Evolutionary conservation across 306 rosid species (phyloP).

Genomic region (Glycyrrhiza uralensis): DNA sequence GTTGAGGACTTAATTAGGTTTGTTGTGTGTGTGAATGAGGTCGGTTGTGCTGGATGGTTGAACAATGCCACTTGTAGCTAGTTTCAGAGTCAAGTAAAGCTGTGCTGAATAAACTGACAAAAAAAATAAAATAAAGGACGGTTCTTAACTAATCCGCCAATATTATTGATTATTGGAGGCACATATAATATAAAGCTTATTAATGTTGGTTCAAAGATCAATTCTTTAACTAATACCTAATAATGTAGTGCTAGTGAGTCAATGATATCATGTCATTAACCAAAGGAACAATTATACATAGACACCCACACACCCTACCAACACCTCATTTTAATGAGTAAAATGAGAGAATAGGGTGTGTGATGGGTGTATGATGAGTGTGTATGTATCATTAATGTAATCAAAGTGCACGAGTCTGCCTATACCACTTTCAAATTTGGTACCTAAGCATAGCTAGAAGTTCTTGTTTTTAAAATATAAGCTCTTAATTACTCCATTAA

Average conservation of each 20-base stretch:
- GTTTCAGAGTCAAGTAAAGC: constrained; percentile 28
- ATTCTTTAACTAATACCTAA: constrained; percentile 35
- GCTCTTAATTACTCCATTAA: background rate
- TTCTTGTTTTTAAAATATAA: background rate
- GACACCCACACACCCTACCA: too few relatives aligned
- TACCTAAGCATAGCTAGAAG: constrained; percentile 3
- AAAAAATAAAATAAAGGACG: background rate
- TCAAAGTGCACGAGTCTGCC: too few relatives aligned
- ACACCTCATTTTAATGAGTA: too few relatives aligned
- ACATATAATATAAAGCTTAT: background rate
- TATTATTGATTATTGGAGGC: background rate
- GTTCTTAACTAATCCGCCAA: constrained; percentile 10
- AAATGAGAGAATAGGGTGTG: too few relatives aligned
- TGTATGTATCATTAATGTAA: too few relatives aligned
- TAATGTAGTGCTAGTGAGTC: constrained; percentile 30
- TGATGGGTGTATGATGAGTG: too few relatives aligned
- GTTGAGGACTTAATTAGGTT: constrained; percentile 22
- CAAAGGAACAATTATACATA: too few relatives aligned
- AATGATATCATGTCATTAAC: constrained; percentile 11
- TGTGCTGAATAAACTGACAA: background rate
- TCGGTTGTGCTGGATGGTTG: constrained; percentile 7
- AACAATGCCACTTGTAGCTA: background rate
- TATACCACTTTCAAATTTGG: too few relatives aligned
- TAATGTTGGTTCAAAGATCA: constrained; percentile 28
- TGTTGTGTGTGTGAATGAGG: background rate